Conservation (phyloP, 768 basidiomycete genomes). For the Psilocybe azurescens region DNA sequence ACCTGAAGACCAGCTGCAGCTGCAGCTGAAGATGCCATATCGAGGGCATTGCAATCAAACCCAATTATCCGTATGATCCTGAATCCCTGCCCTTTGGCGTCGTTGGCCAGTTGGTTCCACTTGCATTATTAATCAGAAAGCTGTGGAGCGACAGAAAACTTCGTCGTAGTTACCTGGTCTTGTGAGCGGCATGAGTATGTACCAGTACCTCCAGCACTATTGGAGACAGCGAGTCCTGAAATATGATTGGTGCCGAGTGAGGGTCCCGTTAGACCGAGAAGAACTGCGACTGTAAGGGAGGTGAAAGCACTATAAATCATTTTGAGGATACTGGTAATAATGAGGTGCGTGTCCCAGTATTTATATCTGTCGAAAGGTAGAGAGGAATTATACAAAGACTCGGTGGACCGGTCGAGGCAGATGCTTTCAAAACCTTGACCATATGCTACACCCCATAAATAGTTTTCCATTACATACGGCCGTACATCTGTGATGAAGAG, state of each 20-base stretch:
- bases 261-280: not conserved
- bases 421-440: not conserved
- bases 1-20: constrained; percentile 36
- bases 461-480: too few relatives aligned
- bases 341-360: not conserved
- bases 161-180: constrained; percentile 32
- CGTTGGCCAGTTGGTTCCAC: constrained; percentile 41
- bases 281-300: not conserved
- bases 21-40: constrained; percentile 40
- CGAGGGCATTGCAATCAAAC: constrained; percentile 45
- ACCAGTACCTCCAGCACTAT: constrained; percentile 32
- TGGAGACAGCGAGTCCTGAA: constrained; percentile 37
- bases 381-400: not conserved
- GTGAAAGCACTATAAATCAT: not conserved
- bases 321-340: not conserved
- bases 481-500: not conserved
- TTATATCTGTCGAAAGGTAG: not conserved
- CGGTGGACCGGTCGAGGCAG: not conserved
- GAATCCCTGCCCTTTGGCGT: constrained; percentile 38
- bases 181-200: constrained; percentile 41
- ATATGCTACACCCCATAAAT: not conserved
- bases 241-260: constrained; percentile 36
- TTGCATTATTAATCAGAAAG: constrained; percentile 9
- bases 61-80: constrained; percentile 39
- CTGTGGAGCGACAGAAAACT: too few relatives aligned